Percentiles rank a stretch among this genome's conserved stretches.
These are phyloP conservation scores for Peronospora tabacina DNA, from an alignment of 352 stramenopile species.

Conservation along the genomic window DNA sequence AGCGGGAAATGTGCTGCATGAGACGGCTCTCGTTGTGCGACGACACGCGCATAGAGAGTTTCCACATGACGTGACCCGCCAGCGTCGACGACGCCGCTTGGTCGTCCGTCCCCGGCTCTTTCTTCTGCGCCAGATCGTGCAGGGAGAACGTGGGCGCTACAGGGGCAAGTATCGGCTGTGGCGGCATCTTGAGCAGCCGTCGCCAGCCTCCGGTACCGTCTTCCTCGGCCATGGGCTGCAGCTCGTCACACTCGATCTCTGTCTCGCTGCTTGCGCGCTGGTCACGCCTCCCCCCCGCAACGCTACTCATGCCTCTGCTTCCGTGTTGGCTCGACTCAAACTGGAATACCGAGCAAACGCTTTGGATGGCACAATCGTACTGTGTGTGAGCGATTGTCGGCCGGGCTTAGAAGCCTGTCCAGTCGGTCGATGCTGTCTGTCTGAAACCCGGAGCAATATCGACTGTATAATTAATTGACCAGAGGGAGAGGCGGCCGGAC, in stretches of 20 bases:
- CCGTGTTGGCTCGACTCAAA: constrained; percentile 2
- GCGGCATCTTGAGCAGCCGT: constrained; percentile 26
- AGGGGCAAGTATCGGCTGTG: constrained; percentile 18
- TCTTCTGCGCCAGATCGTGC: constrained; percentile 25
- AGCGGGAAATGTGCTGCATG: constrained; percentile 61
- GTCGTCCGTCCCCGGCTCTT: constrained; percentile 8
- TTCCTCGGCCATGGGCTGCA: constrained; percentile 27
- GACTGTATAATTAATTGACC: not conserved
- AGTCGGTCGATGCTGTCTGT: constrained; percentile 22
- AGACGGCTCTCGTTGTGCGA: constrained; percentile 55
- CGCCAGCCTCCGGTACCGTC: constrained; percentile 23
- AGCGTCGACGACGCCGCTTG: constrained; percentile 25
- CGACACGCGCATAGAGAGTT: constrained; percentile 57
- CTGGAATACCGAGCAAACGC: constrained; percentile 4
- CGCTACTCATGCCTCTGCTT: constrained; percentile 27
- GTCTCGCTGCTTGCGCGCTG: constrained; percentile 33
- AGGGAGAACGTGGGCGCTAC: constrained; percentile 24
- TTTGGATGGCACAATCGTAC: constrained; percentile 10
- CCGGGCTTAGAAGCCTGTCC: constrained; percentile 18
- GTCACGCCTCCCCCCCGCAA: constrained; percentile 20
- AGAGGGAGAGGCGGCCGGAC: constrained; percentile 23
- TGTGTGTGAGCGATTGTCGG: constrained; percentile 29
- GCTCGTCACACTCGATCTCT: constrained; percentile 39
- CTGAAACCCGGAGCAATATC: not conserved
- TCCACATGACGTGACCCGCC: constrained; percentile 53